Evolutionary conservation across 2,329 filamentous ascomycete species (phyloP).

Genomic region (Pestalotiopsis sp.): DNA sequence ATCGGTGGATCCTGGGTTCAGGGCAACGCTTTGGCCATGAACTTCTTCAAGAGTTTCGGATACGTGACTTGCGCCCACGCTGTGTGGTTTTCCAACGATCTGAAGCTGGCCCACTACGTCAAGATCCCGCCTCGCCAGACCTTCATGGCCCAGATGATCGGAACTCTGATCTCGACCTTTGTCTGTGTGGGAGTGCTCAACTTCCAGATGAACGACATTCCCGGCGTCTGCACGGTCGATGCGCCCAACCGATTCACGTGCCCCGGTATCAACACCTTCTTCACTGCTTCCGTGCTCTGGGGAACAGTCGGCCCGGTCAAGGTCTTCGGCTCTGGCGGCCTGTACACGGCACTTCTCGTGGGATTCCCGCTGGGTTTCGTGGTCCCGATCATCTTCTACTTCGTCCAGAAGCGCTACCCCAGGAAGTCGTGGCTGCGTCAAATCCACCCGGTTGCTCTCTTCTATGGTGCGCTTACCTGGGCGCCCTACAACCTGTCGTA

Average conservation of each 20-base stretch:
- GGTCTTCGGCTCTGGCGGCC: constrained; percentile 37
- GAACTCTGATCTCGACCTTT: constrained; percentile 55
- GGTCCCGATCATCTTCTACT: constrained; percentile 32
- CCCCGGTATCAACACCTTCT: constrained; percentile 56
- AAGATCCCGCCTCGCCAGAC: constrained; percentile 63
- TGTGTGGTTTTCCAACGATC: constrained; percentile 32
- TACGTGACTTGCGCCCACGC: constrained; percentile 33
- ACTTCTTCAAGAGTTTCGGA: constrained; percentile 55
- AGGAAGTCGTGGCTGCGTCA: constrained; percentile 23
- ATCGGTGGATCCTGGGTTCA: constrained; percentile 53
- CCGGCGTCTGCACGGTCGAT: constrained; percentile 47
- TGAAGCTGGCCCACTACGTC: constrained; percentile 56
- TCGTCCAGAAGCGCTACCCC: constrained; percentile 25
- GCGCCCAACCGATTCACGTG: constrained; percentile 53
- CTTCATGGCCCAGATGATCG: constrained; percentile 60
- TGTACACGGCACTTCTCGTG: constrained; percentile 33
- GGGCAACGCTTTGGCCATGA: constrained; percentile 54
- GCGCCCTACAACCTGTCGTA: constrained; percentile 47
- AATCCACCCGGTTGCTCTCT: constrained; percentile 28
- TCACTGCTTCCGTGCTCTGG: constrained; percentile 37
- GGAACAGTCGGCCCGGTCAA: constrained; percentile 40
- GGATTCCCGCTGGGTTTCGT: constrained; percentile 36
- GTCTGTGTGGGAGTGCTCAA: constrained; percentile 49
- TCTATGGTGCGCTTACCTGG: constrained; percentile 24
- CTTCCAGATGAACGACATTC: constrained; percentile 42